A percentile compares a stretch with the other conserved stretches of the same genome.
phyloP scores from a whole-genome alignment of 495 filamentous ascomycete species.

The Letharia lupina region DNA sequence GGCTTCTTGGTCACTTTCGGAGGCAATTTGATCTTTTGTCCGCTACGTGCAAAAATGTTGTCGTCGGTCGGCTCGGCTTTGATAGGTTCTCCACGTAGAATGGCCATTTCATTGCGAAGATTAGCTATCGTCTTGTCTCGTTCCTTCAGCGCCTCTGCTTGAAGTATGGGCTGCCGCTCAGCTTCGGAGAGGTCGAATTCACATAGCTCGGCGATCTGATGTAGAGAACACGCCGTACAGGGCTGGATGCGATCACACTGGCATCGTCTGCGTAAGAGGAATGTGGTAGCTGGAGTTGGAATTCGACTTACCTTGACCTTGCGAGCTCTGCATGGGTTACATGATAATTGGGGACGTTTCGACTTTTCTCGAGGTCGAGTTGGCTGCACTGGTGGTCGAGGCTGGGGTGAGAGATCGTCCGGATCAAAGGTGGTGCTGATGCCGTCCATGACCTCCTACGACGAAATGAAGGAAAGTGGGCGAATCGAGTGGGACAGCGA shows the following conservation, averaged over 20 bases:
- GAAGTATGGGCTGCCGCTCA: conserved; percentile 34
- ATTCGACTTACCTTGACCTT: conserved; percentile 22
- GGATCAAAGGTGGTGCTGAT: conserved; percentile 12
- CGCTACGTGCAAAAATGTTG: conserved; percentile 7
- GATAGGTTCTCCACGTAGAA: conserved; percentile 24
- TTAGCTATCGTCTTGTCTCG: conserved; percentile 24
- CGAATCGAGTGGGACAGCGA: neutral
- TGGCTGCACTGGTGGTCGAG: conserved; percentile 12
- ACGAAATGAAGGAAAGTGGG: conserved; percentile 6
- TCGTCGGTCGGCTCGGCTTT: conserved; percentile 25
- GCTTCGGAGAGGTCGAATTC: conserved; percentile 38
- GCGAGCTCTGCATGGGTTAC: conserved; percentile 24
- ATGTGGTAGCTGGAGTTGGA: neutral
- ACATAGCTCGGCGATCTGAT: conserved; percentile 38
- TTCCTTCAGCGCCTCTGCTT: conserved; percentile 30
- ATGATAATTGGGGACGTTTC: conserved; percentile 24
- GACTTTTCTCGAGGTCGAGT: conserved; percentile 22
- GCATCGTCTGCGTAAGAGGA: neutral
- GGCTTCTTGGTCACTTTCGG: conserved; percentile 18
- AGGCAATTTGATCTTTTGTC: conserved; percentile 23
- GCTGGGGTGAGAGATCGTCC: conserved; percentile 1
- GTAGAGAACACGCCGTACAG: conserved; percentile 40
- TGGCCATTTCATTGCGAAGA: conserved; percentile 24
- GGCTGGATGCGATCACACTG: conserved; percentile 43
- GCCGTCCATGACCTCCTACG: conserved; percentile 13